Evolutionary conservation across 2,329 filamentous ascomycete species (phyloP), one percentile per base, ranked within the genome.

Genomic region (Cucurbitaria berberidis): DNA sequence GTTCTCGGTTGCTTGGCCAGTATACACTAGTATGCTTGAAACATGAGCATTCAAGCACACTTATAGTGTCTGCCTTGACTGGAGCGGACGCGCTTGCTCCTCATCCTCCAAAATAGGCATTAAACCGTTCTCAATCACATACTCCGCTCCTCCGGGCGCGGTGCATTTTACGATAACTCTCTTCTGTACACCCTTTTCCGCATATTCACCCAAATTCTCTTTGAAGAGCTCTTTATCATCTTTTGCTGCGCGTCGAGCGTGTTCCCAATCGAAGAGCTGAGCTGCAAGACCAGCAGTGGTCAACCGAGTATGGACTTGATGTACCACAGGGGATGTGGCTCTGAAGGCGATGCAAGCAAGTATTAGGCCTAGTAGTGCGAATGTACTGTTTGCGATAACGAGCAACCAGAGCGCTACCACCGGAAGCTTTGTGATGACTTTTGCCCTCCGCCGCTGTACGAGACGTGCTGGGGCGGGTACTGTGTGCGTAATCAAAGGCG

Each of bases 371-470:
- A 63, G 21, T 5, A 52, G 9, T 5, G 52, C 45, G 30, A 50
- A 62, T 1, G 39, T 16, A 8, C 56, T 5, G 30, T 63, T 63
- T 29, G 59, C 49, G 16, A 50, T 26, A 10, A 63, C 59, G 3
- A 63, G 52, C 11, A 54, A 34, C 60, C 58, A 63, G 1, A 63
- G 41, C 7, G 60, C 55, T 6, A 53, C 46, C 10, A 45, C 30
- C 2, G 60, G 59, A 5, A 60, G 27, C 26, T 48, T 32, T 6
- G 60, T 63, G 1, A 63, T 43, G 16, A 61, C 51, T 27, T 58
- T 55, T 19, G 53, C 45, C 3, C 21, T 48, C 5, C 60, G 42
- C 1, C 34, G 13, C 41, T 63, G 58, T 3, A 52, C 48, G 21
- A 54, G 41, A 2, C 26, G 29, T 11, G 38, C 43, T 2, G 55